Evolutionary conservation across 768 basidiomycete genomes (phyloP).

Genomic region (Mycena capillaripes): DNA sequence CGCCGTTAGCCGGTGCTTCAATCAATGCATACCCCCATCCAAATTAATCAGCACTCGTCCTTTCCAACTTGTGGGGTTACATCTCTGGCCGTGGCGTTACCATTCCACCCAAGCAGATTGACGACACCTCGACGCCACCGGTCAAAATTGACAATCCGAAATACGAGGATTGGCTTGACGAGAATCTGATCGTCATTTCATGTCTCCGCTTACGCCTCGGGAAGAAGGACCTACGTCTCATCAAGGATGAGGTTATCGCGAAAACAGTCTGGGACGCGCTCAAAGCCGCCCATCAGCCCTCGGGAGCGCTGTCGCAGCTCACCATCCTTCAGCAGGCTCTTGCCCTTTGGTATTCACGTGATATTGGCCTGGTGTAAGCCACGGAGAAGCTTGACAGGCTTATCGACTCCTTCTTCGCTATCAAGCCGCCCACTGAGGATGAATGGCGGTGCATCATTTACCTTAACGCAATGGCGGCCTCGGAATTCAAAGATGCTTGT

Average conservation of each 20-base stretch:
- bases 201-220: constrained; percentile 2
- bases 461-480: constrained; percentile 9
- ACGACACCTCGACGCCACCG: background rate
- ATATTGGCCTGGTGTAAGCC: background rate
- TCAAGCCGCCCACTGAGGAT: constrained; percentile 11
- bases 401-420: constrained; percentile 12
- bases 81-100: background rate
- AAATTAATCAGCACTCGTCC: constrained; percentile 12
- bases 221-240: background rate
- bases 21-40: too few species aligned
- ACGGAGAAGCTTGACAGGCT: background rate
- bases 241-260: background rate
- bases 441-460: constrained; percentile 4
- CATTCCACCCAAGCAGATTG: background rate
- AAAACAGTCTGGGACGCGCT: background rate
- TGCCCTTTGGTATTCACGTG: background rate
- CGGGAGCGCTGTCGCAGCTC: constrained; percentile 10
- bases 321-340: constrained; percentile 21
- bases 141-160: background rate
- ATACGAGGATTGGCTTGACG: constrained; percentile 8
- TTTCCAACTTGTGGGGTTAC: background rate
- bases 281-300: constrained; percentile 6
- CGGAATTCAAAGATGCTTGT: constrained; percentile 1
- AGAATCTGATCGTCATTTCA: constrained; percentile 7
- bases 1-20: too few species aligned